These are phyloP conservation scores for Elsinoe australis DNA, from an alignment of 2,329 filamentous ascomycete species.

Conservation along the genomic window DNA sequence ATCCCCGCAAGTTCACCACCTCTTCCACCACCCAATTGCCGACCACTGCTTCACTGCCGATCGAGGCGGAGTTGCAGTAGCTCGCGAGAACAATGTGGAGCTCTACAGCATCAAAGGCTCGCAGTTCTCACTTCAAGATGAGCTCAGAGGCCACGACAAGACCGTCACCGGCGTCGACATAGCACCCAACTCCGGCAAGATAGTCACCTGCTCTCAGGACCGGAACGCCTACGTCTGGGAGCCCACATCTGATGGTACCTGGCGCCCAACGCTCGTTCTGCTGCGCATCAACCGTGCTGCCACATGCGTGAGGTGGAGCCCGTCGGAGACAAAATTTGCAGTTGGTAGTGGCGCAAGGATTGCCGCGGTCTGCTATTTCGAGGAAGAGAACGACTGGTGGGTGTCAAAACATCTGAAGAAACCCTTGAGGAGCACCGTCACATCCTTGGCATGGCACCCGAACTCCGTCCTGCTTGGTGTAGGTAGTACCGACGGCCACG, in stretches of 20 bases:
- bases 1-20: slow-evolving; percentile 83
- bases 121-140: slow-evolving; percentile 77
- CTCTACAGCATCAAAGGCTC: slow-evolving; percentile 69
- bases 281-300: slow-evolving; percentile 95
- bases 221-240: slow-evolving; percentile 98
- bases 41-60: slow-evolving; percentile 98
- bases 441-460: slow-evolving; percentile 90
- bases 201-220: slow-evolving; percentile 97
- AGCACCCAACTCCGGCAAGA: slow-evolving; percentile 79
- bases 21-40: slow-evolving; percentile 92
- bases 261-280: slow-evolving; percentile 94
- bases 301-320: slow-evolving; percentile 95
- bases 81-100: slow-evolving; percentile 82
- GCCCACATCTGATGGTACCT: slow-evolving; percentile 73
- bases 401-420: slow-evolving; percentile 99
- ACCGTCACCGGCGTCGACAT: slow-evolving; percentile 94
- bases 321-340: slow-evolving; percentile 93
- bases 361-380: slow-evolving; percentile 96
- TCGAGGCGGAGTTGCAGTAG: slow-evolving; percentile 78
- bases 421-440: slow-evolving; percentile 94
- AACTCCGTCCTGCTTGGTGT: slow-evolving; percentile 93
- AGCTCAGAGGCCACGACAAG: slow-evolving; percentile 95
- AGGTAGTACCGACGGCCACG: slow-evolving; percentile 94
- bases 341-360: slow-evolving; percentile 92
- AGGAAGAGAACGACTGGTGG: slow-evolving; percentile 99